Evolutionary conservation across 768 basidiomycete genomes (phyloP), one percentile per base, ranked within the genome.

Genomic region (Glaciozyma martinii): DNA sequence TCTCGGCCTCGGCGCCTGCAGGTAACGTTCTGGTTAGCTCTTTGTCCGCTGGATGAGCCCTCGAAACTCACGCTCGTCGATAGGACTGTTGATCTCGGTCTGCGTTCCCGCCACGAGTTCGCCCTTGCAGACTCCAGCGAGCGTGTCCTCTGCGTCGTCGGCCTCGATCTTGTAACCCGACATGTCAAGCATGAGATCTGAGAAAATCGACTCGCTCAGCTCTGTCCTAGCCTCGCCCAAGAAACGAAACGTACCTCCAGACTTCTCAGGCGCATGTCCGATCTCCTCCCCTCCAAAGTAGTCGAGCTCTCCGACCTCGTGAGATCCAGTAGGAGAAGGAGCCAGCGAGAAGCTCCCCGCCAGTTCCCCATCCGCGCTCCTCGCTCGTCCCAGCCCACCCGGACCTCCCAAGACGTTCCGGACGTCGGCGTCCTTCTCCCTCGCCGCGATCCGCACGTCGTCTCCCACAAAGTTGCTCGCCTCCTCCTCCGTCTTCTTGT

Each of bases 131-230:
- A 13, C n/a, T 30, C 27, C 47, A 13, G 32, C 18, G 9, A 61
- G 25, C 60, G 37, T 44, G 37, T 59, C 46, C 23, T 49, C 61
- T 21, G 53, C 54, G 25, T 59, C 52, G 13, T 47, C 66, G 16
- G 74, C 66, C 25, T 75, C 73, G 0, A 82, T 78, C 75, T 89
- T 86, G 75, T 94, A 94, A 0, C 90, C 91, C 59, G 85, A 83
- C 72, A 84, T 83, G 71, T 95, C 91, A 40, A 93, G 80, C 21
- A 88, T 86, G 56, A 92, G 80, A 68, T 86, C 89, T 89, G 66
- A 12, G 3, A 42, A 15, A 40, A n/a, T 9, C 10, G n/a, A 23
- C 50, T 25, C 1, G 13, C 29, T 40, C n/a, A 56, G 37, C 55
- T 13, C 1, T 5, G 0, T 4, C 25, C 23, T 3, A 56, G n/a